Conservation (phyloP, 495 filamentous ascomycete genomes). For the Penicillium pulvis region DNA sequence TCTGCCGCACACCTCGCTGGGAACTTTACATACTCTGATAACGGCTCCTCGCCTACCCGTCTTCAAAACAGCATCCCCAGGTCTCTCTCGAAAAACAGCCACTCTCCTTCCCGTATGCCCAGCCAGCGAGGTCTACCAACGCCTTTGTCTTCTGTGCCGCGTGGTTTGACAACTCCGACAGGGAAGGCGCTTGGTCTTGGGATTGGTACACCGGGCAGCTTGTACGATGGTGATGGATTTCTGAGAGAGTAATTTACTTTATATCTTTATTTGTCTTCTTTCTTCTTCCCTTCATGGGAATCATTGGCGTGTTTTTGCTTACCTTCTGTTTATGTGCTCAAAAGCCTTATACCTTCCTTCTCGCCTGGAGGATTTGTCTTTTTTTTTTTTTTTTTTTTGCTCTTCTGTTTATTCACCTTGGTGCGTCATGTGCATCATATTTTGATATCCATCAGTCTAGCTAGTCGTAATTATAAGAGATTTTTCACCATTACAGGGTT, state of each 20-base stretch:
- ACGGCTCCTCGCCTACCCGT: constrained; percentile 14
- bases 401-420: constrained; percentile 3
- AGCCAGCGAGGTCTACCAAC: constrained; percentile 18
- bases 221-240: constrained; percentile 55
- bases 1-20: constrained; percentile 11
- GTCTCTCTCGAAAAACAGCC: constrained; percentile 14
- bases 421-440: constrained; percentile 14
- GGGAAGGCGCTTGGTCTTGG: constrained; percentile 38
- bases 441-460: constrained; percentile 25
- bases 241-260: constrained; percentile 38
- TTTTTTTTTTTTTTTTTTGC: constrained; percentile 4
- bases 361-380: constrained; percentile 14
- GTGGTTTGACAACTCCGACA: constrained; percentile 35
- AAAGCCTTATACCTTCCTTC: constrained; percentile 25
- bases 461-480: constrained; percentile 25
- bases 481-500: too few relatives aligned
- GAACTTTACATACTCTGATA: constrained; percentile 17
- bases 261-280: constrained; percentile 5
- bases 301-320: constrained; percentile 8
- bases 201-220: constrained; percentile 45
- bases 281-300: background rate
- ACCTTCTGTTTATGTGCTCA: constrained; percentile 15
- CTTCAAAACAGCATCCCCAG: constrained; percentile 16
- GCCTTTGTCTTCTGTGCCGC: constrained; percentile 24
- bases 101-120: constrained; percentile 19